Conservation (phyloP, 1,139 yeast species). For the Pichia sp. region DNA sequence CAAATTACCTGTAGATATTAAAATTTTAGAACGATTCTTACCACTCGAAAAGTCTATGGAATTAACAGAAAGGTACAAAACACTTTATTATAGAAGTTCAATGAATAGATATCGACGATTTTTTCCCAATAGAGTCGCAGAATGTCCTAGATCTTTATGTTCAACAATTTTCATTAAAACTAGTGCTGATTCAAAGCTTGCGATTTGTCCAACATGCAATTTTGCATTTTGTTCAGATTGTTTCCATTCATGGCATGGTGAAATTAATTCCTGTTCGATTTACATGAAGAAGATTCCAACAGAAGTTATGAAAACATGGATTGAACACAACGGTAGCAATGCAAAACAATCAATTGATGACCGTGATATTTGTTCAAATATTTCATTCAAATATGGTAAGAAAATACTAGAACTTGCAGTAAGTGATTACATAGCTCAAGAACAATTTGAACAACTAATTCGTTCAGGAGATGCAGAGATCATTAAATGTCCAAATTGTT, state of each 20-base stretch:
- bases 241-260: conserved; percentile 62
- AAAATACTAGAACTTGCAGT: conserved; percentile 39
- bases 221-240: conserved; percentile 59
- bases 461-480: conserved; percentile 37
- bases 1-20: conserved; percentile 34
- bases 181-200: conserved; percentile 46
- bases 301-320: conserved; percentile 39
- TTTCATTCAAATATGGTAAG: conserved; percentile 48
- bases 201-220: conserved; percentile 48
- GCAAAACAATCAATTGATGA: conserved; percentile 29
- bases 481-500: conserved; percentile 52
- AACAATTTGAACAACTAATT: conserved; percentile 41
- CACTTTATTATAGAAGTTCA: conserved; percentile 35
- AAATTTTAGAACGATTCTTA: conserved; percentile 27
- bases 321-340: conserved; percentile 23
- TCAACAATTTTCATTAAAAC: conserved; percentile 41
- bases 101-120: conserved; percentile 42
- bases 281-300: conserved; percentile 36
- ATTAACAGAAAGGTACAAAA: conserved; percentile 36
- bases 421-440: conserved; percentile 44
- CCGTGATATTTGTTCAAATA: conserved; percentile 18
- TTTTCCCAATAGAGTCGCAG: conserved; percentile 45
- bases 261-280: conserved; percentile 41
- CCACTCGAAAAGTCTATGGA: conserved; percentile 16
- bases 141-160: conserved; percentile 48